Evolutionary conservation across 1,284 basidiomycete genomes (phyloP).

Genomic region (Calocybe gambosa): DNA sequence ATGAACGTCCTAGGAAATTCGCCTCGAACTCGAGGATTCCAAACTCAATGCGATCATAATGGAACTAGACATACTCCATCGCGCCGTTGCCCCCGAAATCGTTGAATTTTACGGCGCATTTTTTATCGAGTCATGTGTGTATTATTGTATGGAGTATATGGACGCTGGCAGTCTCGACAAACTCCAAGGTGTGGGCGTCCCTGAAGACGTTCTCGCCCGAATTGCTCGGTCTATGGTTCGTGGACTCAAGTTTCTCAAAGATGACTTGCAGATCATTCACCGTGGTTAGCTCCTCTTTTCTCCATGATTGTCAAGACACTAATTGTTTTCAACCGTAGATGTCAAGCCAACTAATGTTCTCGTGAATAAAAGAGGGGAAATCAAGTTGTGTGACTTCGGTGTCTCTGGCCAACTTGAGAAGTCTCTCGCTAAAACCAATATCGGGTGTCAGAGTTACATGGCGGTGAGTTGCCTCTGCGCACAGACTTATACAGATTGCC

Average conservation of each 20-base stretch:
- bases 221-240: slow-evolving; percentile 82
- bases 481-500: slow-evolving; percentile 5
- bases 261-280: slow-evolving; percentile 95
- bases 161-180: slow-evolving; percentile 93
- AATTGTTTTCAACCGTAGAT: slow-evolving; percentile 38
- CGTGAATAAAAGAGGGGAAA: slow-evolving; percentile 81
- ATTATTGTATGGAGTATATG: slow-evolving; percentile 99
- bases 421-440: slow-evolving; percentile 95
- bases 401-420: slow-evolving; percentile 97
- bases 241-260: slow-evolving; percentile 95
- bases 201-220: slow-evolving; percentile 81
- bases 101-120: slow-evolving; percentile 99
- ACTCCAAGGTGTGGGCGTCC: slow-evolving; percentile 61
- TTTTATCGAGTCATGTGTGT: slow-evolving; percentile 97
- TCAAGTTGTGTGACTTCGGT: slow-evolving; percentile 98
- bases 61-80: slow-evolving; percentile 97
- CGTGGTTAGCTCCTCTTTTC: slow-evolving; percentile 51
- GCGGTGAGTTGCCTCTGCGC: slow-evolving; percentile 53
- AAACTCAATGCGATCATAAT: slow-evolving; percentile 97
- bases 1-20: slow-evolving; percentile 86
- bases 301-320: neutral
- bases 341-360: slow-evolving; percentile 98
- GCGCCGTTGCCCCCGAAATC: slow-evolving; percentile 86
- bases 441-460: slow-evolving; percentile 99
- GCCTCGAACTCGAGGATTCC: slow-evolving; percentile 91